phyloP scores from a whole-genome alignment of 306 rosid species.

The Dalbergia cochinchinensis region DNA sequence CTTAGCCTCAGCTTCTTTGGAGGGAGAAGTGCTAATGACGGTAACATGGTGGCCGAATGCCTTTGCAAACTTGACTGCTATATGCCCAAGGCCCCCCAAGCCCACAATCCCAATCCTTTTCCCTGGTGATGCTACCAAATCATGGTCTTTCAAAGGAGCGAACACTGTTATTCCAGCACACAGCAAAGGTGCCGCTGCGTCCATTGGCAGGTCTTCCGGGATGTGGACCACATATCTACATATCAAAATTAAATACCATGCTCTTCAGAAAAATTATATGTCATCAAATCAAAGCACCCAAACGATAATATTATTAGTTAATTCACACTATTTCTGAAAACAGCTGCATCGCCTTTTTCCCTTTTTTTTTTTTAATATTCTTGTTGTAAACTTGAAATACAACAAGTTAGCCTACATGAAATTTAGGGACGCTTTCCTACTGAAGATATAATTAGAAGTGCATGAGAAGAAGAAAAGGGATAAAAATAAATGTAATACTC shows the following conservation, averaged over 20 bases:
- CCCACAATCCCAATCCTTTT: slow-evolving; percentile 77
- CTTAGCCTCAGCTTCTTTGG: slow-evolving; percentile 71
- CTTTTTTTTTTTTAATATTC: too few species aligned
- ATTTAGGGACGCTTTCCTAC: too few species aligned
- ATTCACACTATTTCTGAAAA: too few species aligned
- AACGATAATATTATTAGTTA: too few species aligned
- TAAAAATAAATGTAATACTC: too few species aligned
- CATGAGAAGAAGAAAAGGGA: too few species aligned
- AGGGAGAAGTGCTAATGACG: slow-evolving; percentile 76
- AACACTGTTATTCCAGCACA: slow-evolving; percentile 85
- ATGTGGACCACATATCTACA: slow-evolving; percentile 75
- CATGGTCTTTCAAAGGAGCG: slow-evolving; percentile 67
- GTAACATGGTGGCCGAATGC: slow-evolving; percentile 85
- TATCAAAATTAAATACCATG: background rate
- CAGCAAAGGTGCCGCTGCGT: slow-evolving; percentile 73
- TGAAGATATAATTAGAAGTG: too few species aligned
- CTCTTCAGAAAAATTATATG: background rate
- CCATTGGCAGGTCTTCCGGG: slow-evolving; percentile 67
- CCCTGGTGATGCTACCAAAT: slow-evolving; percentile 46
- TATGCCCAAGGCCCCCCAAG: slow-evolving; percentile 78
- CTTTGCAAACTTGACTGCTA: slow-evolving; percentile 80
- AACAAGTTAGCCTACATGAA: too few species aligned
- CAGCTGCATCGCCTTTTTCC: too few species aligned
- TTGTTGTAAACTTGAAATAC: too few species aligned
- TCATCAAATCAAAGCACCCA: too few species aligned